Percentiles rank a stretch among this genome's conserved stretches.
phyloP scores from a whole-genome alignment of 306 rosid species.

The Begonia fuchsioides region DNA sequence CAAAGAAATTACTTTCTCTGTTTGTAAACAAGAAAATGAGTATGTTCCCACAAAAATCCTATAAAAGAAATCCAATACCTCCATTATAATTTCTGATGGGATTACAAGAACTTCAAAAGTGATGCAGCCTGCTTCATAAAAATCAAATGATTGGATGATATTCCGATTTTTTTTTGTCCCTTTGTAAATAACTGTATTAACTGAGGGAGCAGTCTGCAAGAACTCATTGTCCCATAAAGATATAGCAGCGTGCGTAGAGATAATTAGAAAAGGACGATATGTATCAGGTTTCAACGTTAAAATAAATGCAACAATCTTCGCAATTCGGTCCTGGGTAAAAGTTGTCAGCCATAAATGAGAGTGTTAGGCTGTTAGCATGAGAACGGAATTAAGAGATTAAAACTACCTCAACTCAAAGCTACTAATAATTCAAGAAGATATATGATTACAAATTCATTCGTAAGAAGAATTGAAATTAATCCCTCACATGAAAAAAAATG shows the following conservation, averaged over 20 bases:
- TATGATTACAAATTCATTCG: too few relatives aligned
- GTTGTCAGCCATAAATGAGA: background rate
- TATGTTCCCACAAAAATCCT: too few relatives aligned
- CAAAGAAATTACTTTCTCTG: too few relatives aligned
- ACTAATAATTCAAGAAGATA: too few relatives aligned
- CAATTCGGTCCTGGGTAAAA: slow-evolving; percentile 37
- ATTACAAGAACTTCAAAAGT: slow-evolving; percentile 44
- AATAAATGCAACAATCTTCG: slow-evolving; percentile 34
- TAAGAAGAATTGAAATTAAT: too few relatives aligned
- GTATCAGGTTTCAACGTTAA: slow-evolving; percentile 27
- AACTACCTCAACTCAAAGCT: too few relatives aligned
- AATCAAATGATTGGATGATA: slow-evolving; percentile 37
- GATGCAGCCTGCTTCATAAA: slow-evolving; percentile 20
- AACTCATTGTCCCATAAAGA: slow-evolving; percentile 39
- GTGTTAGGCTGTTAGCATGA: too few relatives aligned
- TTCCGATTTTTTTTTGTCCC: slow-evolving; percentile 38
- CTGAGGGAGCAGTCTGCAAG: slow-evolving; percentile 29
- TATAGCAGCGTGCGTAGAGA: slow-evolving; percentile 38
- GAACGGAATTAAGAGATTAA: too few relatives aligned
- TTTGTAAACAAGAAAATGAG: too few relatives aligned
- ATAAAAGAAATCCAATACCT: slow-evolving; percentile 22
- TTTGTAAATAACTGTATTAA: slow-evolving; percentile 32
- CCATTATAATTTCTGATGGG: slow-evolving; percentile 27
- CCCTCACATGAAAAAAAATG: too few relatives aligned
- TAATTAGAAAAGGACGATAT: slow-evolving; percentile 41